A percentile compares a stretch with the other conserved stretches of the same genome.
These are phyloP conservation scores for Trematosphaeria pertusa DNA, from an alignment of 2,329 filamentous ascomycete genomes.

Conservation along the genomic window DNA sequence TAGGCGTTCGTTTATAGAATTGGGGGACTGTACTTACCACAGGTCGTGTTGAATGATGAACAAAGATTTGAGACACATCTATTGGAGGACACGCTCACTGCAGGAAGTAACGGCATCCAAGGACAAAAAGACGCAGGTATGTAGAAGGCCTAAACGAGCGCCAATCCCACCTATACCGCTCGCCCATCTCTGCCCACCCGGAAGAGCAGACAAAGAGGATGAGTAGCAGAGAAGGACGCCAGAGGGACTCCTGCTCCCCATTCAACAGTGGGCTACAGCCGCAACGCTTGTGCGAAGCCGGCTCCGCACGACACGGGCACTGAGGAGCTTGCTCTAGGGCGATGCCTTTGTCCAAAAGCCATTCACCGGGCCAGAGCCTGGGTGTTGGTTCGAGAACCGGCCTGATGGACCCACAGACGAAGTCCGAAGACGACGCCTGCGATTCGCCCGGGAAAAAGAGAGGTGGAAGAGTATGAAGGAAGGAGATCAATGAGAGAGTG, in stretches of 20 bases:
- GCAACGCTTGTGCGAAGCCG: slow-evolving; percentile 20
- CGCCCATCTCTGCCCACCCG: slow-evolving; percentile 32
- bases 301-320: slow-evolving; percentile 5
- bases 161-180: slow-evolving; percentile 33
- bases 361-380: slow-evolving; percentile 23
- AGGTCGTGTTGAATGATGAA: too few species aligned
- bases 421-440: slow-evolving; percentile 29
- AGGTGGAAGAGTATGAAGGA: too few species aligned
- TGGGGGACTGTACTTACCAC: too few species aligned
- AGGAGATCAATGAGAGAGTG: too few species aligned
- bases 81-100: neutral
- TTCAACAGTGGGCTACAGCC: slow-evolving; percentile 15
- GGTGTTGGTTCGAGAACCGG: slow-evolving; percentile 25
- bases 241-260: slow-evolving; percentile 36
- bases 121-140: slow-evolving; percentile 9
- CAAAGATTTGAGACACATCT: too few species aligned
- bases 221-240: slow-evolving; percentile 36
- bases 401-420: slow-evolving; percentile 41
- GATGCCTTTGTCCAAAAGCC: slow-evolving; percentile 46
- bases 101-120: neutral
- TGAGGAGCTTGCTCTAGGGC: slow-evolving; percentile 36
- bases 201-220: slow-evolving; percentile 32
- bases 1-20: too few species aligned
- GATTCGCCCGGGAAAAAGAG: slow-evolving; percentile 36
- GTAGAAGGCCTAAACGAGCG: slow-evolving; percentile 46